Conservation (phyloP, 108 stramenopile genomes). For the Fistulifera pelliculosa region DNA sequence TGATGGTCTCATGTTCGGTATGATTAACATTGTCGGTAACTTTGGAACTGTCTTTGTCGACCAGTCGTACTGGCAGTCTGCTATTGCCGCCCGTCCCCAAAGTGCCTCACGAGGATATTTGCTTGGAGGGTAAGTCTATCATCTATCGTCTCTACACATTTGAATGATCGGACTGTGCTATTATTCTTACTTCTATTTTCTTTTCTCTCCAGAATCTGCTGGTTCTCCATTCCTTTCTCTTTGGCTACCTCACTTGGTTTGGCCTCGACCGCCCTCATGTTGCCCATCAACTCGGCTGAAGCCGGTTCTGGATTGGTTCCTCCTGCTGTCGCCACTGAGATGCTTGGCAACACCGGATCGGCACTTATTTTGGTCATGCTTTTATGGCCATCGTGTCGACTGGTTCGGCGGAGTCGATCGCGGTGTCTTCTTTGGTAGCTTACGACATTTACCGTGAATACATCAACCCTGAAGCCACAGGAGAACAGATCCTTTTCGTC, state of each 20-base stretch:
- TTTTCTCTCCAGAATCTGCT: constrained; percentile 46
- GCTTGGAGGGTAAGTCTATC: constrained; percentile 70
- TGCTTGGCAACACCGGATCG: constrained; percentile 72
- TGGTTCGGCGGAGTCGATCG: constrained; percentile 87
- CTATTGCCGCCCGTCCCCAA: constrained; percentile 81
- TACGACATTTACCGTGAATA: constrained; percentile 91
- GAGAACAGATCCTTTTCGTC: constrained; percentile 72
- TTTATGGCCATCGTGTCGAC: constrained; percentile 94
- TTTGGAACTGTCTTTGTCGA: constrained; percentile 93
- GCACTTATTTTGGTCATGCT: constrained; percentile 83
- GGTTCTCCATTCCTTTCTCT: constrained; percentile 87
- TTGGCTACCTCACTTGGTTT: constrained; percentile 90
- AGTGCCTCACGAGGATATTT: constrained; percentile 85
- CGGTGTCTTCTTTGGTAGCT: constrained; percentile 81
- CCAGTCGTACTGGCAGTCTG: constrained; percentile 93
- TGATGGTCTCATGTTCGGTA: constrained; percentile 87
- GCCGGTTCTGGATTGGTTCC: constrained; percentile 87
- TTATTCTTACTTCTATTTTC: background rate
- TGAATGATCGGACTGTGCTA: background rate
- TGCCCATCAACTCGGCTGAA: constrained; percentile 70
- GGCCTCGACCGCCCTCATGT: constrained; percentile 79
- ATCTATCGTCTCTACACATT: background rate
- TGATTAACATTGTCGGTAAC: constrained; percentile 94
- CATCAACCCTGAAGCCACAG: constrained; percentile 84
- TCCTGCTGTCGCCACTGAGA: constrained; percentile 78